Evolutionary conservation across 345 rosid genomes (phyloP).

Genomic region (Ceriops zippeliana): DNA sequence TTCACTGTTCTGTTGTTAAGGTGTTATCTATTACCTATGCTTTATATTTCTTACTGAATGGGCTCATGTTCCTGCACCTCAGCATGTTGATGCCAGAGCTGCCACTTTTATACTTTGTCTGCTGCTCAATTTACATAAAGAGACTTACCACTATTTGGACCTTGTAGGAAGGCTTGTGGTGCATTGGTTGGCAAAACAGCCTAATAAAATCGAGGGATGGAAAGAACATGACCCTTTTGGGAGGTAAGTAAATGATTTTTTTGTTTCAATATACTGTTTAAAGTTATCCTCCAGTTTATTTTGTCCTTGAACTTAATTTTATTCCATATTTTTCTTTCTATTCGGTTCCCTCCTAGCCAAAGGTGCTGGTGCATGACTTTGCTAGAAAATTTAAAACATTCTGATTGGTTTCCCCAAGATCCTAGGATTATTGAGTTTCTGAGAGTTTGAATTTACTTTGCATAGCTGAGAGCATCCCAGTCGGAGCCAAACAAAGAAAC

Average conservation of each 20-base stretch:
- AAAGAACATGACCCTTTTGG: constrained; percentile 83
- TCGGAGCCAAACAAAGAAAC: no score
- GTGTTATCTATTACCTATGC: neutral
- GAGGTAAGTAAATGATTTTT: constrained; percentile 47
- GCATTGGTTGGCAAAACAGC: constrained; percentile 98
- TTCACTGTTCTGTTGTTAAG: no score
- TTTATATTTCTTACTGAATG: neutral
- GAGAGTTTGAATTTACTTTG: no score
- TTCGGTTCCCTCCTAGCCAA: neutral
- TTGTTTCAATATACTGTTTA: neutral
- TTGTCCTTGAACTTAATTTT: neutral
- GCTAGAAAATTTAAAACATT: neutral
- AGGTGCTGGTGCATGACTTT: neutral
- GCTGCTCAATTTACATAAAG: neutral
- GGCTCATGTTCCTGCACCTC: neutral
- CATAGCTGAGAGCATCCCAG: no score
- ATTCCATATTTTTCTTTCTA: neutral
- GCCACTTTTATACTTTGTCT: neutral
- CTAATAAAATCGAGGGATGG: constrained; percentile 78
- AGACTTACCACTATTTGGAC: constrained; percentile 8
- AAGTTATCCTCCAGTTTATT: neutral
- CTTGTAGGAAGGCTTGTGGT: constrained; percentile 80
- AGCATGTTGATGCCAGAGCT: neutral
- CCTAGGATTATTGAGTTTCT: no score
- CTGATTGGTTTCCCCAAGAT: no score